A percentile compares a stretch with the other conserved stretches of the same genome.
phyloP scores from a whole-genome alignment of 1,139 yeast genomes.

The Fermentozyma sake region DNA sequence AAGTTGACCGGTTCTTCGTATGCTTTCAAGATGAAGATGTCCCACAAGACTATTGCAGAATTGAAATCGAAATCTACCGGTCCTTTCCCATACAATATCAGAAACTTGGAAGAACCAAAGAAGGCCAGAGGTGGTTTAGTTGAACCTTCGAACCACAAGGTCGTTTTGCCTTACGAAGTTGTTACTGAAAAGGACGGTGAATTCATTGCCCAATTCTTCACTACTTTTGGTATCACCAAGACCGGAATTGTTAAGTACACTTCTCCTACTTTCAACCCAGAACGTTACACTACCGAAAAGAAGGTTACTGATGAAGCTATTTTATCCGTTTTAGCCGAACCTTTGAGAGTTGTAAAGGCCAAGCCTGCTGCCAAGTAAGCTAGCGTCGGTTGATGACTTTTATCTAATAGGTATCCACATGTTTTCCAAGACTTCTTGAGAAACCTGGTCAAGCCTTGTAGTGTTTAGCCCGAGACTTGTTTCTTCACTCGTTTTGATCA shows the following conservation, averaged over 20 bases:
- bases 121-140: constrained; percentile 73
- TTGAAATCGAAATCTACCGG: constrained; percentile 57
- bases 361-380: constrained; percentile 19
- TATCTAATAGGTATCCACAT: too few species aligned
- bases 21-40: constrained; percentile 68
- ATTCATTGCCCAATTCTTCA: constrained; percentile 66
- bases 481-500: too few species aligned
- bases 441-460: too few species aligned
- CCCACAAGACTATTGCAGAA: constrained; percentile 65
- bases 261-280: constrained; percentile 50
- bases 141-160: constrained; percentile 69
- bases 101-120: constrained; percentile 64
- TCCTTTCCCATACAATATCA: constrained; percentile 67
- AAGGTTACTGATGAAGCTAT: constrained; percentile 49
- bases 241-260: constrained; percentile 69
- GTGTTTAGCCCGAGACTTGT: too few species aligned
- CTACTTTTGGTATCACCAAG: constrained; percentile 74
- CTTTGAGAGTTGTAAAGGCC: constrained; percentile 50
- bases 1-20: constrained; percentile 69
- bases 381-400: constrained; percentile 1
- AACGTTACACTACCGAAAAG: constrained; percentile 54
- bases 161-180: constrained; percentile 66
- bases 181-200: constrained; percentile 68
- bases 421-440: too few species aligned
- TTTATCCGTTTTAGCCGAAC: constrained; percentile 47